A percentile compares a stretch with the other conserved stretches of the same genome.
Conservation (phyloP, 2,329 filamentous ascomycete genomes). For the Phyllosticta citrichinensis region DNA sequence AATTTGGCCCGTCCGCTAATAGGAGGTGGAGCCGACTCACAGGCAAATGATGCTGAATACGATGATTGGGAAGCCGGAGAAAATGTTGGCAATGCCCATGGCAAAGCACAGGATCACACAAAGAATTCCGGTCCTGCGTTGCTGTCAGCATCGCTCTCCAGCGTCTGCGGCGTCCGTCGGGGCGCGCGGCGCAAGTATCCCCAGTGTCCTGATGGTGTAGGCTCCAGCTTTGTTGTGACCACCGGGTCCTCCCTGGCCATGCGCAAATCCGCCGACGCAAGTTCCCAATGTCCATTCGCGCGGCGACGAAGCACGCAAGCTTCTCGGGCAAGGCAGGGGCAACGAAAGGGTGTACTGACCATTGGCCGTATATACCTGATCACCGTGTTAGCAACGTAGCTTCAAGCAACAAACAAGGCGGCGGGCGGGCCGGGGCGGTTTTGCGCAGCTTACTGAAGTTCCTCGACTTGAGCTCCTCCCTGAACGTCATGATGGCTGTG, state of each 20-base stretch:
- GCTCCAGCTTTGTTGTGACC: not conserved
- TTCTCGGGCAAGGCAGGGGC: not conserved
- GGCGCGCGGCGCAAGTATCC: not conserved
- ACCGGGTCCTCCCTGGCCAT: not conserved
- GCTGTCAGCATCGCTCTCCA: not conserved
- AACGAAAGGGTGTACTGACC: conserved; percentile 36
- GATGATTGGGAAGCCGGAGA: conserved; percentile 49
- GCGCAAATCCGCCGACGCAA: not conserved
- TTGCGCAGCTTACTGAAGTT: conserved; percentile 50
- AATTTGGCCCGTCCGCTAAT: not conserved
- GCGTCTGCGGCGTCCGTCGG: not conserved
- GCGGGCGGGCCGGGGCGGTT: conserved; percentile 5
- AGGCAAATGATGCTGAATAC: conserved; percentile 48
- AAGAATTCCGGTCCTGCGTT: conserved; percentile 43
- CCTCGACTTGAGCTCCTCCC: conserved; percentile 47
- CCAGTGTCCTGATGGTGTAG: not conserved
- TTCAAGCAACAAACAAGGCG: not conserved
- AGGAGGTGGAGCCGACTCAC: conserved; percentile 22
- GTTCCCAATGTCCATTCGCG: not conserved
- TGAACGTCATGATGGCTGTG: conserved; percentile 9
- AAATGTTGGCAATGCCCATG: conserved; percentile 59
- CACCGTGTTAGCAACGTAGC: conserved; percentile 23
- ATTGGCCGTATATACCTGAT: conserved; percentile 59
- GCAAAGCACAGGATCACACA: conserved; percentile 58
- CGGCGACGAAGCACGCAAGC: not conserved